Evolutionary conservation across 1,139 yeast genomes (phyloP).

Genomic region (Suhomyces ambrosiae): DNA sequence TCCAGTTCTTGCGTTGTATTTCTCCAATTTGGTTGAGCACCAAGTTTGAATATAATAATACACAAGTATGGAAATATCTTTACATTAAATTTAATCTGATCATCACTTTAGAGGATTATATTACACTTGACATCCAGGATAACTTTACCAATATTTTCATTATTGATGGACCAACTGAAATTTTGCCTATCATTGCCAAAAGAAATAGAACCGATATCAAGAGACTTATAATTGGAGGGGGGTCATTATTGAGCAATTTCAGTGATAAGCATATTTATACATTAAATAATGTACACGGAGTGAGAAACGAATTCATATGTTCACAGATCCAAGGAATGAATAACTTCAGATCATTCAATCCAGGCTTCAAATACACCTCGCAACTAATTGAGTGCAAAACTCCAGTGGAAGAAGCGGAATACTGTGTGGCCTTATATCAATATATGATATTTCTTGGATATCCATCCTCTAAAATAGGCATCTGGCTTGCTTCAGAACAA

Average conservation of each 20-base stretch:
- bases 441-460: slow-evolving; percentile 53
- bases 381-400: slow-evolving; percentile 42
- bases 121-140: slow-evolving; percentile 1
- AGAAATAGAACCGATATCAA: slow-evolving; percentile 4
- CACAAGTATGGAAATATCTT: slow-evolving; percentile 15
- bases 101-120: slow-evolving; percentile 17
- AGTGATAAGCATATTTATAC: background rate
- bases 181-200: slow-evolving; percentile 9
- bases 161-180: slow-evolving; percentile 11
- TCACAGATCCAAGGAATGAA: background rate
- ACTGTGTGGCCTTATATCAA: slow-evolving; percentile 47
- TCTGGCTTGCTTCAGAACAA: slow-evolving; percentile 43
- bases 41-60: background rate
- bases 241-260: slow-evolving; percentile 3
- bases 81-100: slow-evolving; percentile 13
- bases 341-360: slow-evolving; percentile 24
- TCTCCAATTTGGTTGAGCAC: slow-evolving; percentile 13
- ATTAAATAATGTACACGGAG: slow-evolving; percentile 2
- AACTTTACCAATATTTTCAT: slow-evolving; percentile 15
- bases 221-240: slow-evolving; percentile 14
- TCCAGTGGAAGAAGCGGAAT: slow-evolving; percentile 57
- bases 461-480: slow-evolving; percentile 38
- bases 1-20: slow-evolving; percentile 10
- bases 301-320: slow-evolving; percentile 9
- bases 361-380: slow-evolving; percentile 40